A percentile compares a stretch with the other conserved stretches of the same genome.
Conservation (phyloP, 208 protist genomes). For the Trypanosoma vivax region DNA sequence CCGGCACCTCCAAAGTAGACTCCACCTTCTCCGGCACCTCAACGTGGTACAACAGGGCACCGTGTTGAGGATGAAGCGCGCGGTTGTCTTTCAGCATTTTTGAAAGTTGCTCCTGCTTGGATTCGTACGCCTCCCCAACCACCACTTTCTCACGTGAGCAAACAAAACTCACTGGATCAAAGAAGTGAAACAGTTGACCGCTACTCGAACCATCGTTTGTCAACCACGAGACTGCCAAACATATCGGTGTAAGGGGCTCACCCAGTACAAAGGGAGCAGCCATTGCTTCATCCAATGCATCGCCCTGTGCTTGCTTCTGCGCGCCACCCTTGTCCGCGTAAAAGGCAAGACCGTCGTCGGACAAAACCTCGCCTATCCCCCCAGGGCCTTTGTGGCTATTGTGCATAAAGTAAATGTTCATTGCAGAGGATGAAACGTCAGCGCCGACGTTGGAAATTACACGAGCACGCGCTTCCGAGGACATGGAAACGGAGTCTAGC, state of each 20-base stretch:
- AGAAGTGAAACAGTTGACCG: slow-evolving; percentile 65
- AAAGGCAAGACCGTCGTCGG: slow-evolving; percentile 37
- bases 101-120: slow-evolving; percentile 45
- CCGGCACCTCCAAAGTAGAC: slow-evolving; percentile 19
- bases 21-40: slow-evolving; percentile 13
- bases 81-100: slow-evolving; percentile 29
- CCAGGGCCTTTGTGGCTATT: slow-evolving; percentile 53
- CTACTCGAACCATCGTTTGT: slow-evolving; percentile 17
- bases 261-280: too few relatives aligned
- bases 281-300: slow-evolving; percentile 5
- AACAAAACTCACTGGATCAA: slow-evolving; percentile 58
- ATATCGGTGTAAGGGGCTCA: slow-evolving; percentile 67
- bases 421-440: slow-evolving; percentile 17
- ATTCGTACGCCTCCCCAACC: slow-evolving; percentile 23
- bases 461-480: slow-evolving; percentile 3
- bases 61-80: slow-evolving; percentile 38
- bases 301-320: slow-evolving; percentile 15
- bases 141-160: neutral
- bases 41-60: slow-evolving; percentile 33
- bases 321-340: slow-evolving; percentile 52
- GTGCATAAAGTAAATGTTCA: slow-evolving; percentile 58
- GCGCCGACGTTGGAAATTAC: slow-evolving; percentile 28
- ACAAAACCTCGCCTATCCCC: slow-evolving; percentile 21
- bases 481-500: slow-evolving; percentile 25
- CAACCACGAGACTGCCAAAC: slow-evolving; percentile 54